Evolutionary conservation across 2,329 filamentous ascomycete genomes (phyloP).

Genomic region (Escovopsis weberi): DNA sequence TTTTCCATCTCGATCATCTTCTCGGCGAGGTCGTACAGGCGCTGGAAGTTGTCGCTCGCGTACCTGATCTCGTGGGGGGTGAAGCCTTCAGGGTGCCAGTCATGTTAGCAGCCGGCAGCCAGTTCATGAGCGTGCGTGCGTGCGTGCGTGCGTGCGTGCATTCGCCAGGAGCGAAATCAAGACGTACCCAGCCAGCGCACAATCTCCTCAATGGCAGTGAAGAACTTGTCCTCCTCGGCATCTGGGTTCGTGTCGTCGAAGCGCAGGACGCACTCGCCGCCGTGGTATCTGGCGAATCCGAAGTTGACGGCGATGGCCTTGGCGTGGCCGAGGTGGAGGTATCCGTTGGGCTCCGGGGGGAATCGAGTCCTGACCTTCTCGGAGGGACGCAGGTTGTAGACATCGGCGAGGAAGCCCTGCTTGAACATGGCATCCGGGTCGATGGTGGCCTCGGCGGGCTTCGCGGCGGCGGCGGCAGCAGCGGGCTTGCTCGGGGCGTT

Average conservation of each 20-base stretch:
- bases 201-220: slow-evolving; percentile 77
- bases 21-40: slow-evolving; percentile 78
- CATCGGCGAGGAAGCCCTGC: slow-evolving; percentile 58
- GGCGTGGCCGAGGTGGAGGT: slow-evolving; percentile 81
- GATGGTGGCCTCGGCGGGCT: slow-evolving; percentile 25
- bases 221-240: slow-evolving; percentile 81
- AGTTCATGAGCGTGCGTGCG: too few relatives aligned
- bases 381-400: slow-evolving; percentile 53
- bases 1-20: slow-evolving; percentile 58
- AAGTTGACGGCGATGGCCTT: slow-evolving; percentile 97
- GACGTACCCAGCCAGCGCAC: slow-evolving; percentile 17
- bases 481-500: slow-evolving; percentile 13
- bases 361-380: slow-evolving; percentile 56
- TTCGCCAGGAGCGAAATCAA: background rate
- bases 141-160: too few relatives aligned
- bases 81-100: slow-evolving; percentile 33
- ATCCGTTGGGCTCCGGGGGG: slow-evolving; percentile 83
- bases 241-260: slow-evolving; percentile 87
- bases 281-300: slow-evolving; percentile 76
- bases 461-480: slow-evolving; percentile 4
- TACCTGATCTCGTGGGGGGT: slow-evolving; percentile 67
- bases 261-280: slow-evolving; percentile 39
- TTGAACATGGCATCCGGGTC: slow-evolving; percentile 63
- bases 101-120: background rate
- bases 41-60: slow-evolving; percentile 80